These are phyloP conservation scores for Cercis canadensis DNA, from an alignment of 306 rosid species.

Conservation along the genomic window DNA sequence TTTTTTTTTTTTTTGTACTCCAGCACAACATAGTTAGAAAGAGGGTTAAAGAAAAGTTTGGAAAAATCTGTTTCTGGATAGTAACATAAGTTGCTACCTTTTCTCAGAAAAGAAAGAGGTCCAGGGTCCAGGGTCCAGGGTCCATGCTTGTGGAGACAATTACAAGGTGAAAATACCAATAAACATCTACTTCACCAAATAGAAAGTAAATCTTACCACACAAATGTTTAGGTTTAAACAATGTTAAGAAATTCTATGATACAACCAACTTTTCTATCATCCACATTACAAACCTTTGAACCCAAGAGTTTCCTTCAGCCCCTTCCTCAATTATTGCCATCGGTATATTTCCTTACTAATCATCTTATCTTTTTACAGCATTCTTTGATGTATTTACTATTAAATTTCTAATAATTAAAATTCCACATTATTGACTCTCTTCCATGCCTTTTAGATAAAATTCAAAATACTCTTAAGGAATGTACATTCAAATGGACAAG, in stretches of 20 bases:
- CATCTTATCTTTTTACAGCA: constrained; percentile 3
- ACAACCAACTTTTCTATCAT: background rate
- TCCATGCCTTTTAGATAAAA: background rate
- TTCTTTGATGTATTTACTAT: background rate
- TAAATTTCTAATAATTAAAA: background rate
- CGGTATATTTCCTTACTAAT: background rate
- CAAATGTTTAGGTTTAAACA: background rate
- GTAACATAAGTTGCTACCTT: background rate
- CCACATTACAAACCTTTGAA: background rate
- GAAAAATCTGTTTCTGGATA: background rate
- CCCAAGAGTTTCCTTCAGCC: background rate
- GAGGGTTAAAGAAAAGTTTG: background rate
- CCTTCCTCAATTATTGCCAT: background rate
- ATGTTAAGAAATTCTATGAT: background rate
- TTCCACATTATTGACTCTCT: too few species aligned
- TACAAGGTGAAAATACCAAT: background rate
- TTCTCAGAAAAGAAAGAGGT: constrained; percentile 6
- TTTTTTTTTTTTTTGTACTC: too few species aligned
- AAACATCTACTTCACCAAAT: background rate
- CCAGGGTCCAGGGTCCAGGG: background rate
- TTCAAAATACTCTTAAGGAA: background rate
- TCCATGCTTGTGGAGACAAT: background rate
- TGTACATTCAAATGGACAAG: background rate
- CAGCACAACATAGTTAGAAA: background rate
- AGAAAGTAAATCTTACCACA: background rate